phyloP scores from a whole-genome alignment of 257 asterid species.

The Solanum gandarillasii region DNA sequence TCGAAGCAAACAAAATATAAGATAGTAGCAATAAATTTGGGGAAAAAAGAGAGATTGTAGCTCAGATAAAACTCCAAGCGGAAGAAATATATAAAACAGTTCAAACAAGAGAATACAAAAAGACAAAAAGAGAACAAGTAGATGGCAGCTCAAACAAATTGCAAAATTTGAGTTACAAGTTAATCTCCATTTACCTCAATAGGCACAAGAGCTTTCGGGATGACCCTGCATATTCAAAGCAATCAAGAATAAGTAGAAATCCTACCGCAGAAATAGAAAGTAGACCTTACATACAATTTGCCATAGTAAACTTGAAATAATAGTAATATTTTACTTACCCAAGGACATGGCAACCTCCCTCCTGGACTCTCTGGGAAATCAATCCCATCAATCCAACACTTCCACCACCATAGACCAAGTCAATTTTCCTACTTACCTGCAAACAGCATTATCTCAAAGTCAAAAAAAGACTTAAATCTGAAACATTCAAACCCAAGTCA shows the following conservation, averaged over 20 bases:
- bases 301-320: background rate
- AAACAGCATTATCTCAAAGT: conserved; percentile 3
- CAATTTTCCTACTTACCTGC: conserved; percentile 82
- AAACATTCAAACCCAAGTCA: background rate
- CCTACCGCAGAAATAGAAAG: background rate
- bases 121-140: background rate
- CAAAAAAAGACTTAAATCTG: background rate
- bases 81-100: background rate
- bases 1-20: background rate
- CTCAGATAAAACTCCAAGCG: background rate
- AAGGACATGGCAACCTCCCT: conserved; percentile 95
- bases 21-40: background rate
- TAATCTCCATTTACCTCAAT: conserved; percentile 55
- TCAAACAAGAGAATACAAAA: background rate
- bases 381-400: conserved; percentile 96
- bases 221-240: conserved; percentile 64
- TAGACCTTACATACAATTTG: background rate
- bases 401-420: conserved; percentile 97
- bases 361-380: conserved; percentile 71
- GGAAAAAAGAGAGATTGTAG: background rate
- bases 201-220: conserved; percentile 91
- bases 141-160: background rate
- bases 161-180: background rate
- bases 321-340: conserved; percentile 38
- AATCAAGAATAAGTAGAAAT: conserved; percentile 5